Percentiles rank a stretch among this genome's conserved stretches.
These are phyloP conservation scores for Suillus clintonianus DNA, from an alignment of 768 basidiomycete species.

Conservation along the genomic window DNA sequence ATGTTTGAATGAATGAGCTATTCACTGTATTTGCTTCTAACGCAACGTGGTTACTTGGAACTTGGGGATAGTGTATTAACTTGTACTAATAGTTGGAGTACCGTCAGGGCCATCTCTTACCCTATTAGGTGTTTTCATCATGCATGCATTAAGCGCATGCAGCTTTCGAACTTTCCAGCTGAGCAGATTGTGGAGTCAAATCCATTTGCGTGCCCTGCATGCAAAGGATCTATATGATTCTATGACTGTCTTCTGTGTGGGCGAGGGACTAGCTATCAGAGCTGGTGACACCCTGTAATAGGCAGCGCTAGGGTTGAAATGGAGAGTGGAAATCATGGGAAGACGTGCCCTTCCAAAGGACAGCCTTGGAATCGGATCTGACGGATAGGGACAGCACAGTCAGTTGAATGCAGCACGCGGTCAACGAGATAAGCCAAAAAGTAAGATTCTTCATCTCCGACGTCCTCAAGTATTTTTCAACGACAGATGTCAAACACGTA, in stretches of 20 bases:
- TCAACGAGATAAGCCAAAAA: neutral
- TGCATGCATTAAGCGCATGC: neutral
- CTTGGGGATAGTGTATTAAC: neutral
- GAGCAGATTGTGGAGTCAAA: neutral
- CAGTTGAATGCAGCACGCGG: neutral
- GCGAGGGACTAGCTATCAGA: neutral
- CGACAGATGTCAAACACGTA: constrained; percentile 1
- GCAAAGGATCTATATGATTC: neutral
- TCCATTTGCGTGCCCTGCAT: neutral
- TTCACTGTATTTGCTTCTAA: neutral
- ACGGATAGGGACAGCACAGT: neutral
- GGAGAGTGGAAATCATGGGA: neutral
- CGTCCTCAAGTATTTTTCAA: neutral
- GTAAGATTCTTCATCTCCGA: neutral
- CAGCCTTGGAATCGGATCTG: neutral
- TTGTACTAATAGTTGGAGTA: neutral
- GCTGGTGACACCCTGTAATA: neutral
- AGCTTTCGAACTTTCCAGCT: neutral
- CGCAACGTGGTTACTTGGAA: neutral
- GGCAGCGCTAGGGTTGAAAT: neutral
- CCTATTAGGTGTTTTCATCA: neutral
- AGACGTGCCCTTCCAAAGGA: neutral
- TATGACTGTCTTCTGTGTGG: neutral
- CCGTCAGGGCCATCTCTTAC: neutral
- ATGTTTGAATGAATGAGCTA: constrained; percentile 15